Evolutionary conservation across 1,139 yeast genomes (phyloP).

Genomic region (Protomyces inundatus): DNA sequence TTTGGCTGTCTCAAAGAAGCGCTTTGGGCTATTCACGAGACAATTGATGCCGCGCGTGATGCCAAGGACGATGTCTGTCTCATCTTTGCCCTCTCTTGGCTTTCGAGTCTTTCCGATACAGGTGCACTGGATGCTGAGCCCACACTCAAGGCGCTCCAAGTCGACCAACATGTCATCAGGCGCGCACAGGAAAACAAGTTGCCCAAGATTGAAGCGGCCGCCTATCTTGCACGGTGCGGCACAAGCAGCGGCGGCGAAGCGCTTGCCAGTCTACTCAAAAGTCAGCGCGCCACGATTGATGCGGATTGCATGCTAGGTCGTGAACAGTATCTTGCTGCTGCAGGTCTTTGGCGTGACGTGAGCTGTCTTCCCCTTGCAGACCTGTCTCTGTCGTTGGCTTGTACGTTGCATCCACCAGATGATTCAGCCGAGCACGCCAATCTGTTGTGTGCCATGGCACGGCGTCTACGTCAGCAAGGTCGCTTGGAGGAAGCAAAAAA

Average conservation of each 20-base stretch:
- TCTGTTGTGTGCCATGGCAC: neutral
- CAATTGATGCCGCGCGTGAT: slow-evolving; percentile 82
- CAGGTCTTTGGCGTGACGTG: neutral
- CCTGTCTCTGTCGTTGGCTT: neutral
- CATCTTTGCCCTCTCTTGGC: slow-evolving; percentile 74
- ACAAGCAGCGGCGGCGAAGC: neutral
- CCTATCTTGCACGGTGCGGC: neutral
- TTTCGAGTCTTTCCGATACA: slow-evolving; percentile 56
- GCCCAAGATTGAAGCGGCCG: neutral
- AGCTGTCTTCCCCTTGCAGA: neutral
- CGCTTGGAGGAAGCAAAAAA: neutral
- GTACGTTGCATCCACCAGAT: neutral
- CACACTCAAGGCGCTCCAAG: slow-evolving; percentile 38
- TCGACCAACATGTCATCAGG: slow-evolving; percentile 31
- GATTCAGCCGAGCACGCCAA: neutral
- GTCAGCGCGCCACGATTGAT: neutral
- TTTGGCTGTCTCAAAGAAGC: slow-evolving; percentile 75
- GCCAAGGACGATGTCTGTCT: slow-evolving; percentile 69
- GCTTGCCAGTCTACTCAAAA: neutral
- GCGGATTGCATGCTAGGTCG: neutral
- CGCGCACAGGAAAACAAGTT: slow-evolving; percentile 7
- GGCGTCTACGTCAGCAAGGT: neutral
- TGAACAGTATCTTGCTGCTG: neutral
- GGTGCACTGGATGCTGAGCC: slow-evolving; percentile 57
- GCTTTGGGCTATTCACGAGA: slow-evolving; percentile 65